These are phyloP conservation scores for Danielia oregonensis DNA, from an alignment of 805 yeast species.

Conservation along the genomic window DNA sequence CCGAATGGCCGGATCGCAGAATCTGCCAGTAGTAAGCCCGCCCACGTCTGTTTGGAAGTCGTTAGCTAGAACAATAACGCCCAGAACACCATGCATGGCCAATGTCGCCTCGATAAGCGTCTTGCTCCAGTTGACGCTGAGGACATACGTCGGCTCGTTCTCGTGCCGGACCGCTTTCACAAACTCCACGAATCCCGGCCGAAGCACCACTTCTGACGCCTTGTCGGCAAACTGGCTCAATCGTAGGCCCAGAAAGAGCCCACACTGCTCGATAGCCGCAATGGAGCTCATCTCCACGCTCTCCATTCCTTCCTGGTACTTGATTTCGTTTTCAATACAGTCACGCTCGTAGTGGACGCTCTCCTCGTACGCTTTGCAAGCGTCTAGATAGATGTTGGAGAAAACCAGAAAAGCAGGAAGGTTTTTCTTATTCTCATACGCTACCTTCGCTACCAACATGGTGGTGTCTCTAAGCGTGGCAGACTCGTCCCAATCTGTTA, in stretches of 20 bases:
- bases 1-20: conserved; percentile 28
- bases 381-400: conserved; percentile 38
- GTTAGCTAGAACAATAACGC: conserved; percentile 42
- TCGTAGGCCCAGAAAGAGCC: conserved; percentile 42
- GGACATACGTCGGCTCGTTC: conserved; percentile 37
- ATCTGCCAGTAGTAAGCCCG: conserved; percentile 28
- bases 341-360: conserved; percentile 20
- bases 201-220: conserved; percentile 34
- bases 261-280: conserved; percentile 31
- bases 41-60: conserved; percentile 41
- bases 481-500: conserved; percentile 69
- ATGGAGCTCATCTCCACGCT: conserved; percentile 49
- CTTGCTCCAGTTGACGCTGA: conserved; percentile 65
- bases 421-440: conserved; percentile 37
- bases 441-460: conserved; percentile 45
- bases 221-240: conserved; percentile 26
- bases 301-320: conserved; percentile 43
- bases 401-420: conserved; percentile 43
- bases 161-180: conserved; percentile 15
- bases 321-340: conserved; percentile 38
- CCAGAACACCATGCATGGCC: conserved; percentile 14
- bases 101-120: conserved; percentile 39
- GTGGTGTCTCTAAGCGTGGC: conserved; percentile 56
- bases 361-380: conserved; percentile 26
- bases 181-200: conserved; percentile 38